These are phyloP conservation scores for Neonectria hederae DNA, from an alignment of 2,329 filamentous ascomycete genomes.

Conservation along the genomic window DNA sequence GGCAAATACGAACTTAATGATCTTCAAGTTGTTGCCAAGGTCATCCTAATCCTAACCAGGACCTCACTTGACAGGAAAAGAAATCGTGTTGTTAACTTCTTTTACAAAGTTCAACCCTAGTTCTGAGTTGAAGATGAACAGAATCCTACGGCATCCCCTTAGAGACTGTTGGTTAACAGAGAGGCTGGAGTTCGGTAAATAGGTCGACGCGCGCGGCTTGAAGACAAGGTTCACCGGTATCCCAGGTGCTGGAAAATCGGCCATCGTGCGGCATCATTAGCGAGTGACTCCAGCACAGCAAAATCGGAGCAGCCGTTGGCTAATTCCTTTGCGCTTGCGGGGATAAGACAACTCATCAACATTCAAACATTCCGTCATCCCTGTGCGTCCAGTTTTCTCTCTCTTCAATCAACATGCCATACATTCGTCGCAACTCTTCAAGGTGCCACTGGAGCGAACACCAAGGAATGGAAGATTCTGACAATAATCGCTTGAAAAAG, in stretches of 20 bases:
- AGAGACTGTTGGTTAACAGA: constrained; percentile 19
- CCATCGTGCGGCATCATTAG: constrained; percentile 8
- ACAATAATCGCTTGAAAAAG: too few relatives aligned
- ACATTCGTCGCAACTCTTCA: too few relatives aligned
- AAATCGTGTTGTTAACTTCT: not conserved
- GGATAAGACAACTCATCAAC: not conserved
- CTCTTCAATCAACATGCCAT: too few relatives aligned
- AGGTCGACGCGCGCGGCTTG: not conserved
- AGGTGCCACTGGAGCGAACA: too few relatives aligned
- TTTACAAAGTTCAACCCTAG: constrained; percentile 11
- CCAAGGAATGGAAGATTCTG: too few relatives aligned
- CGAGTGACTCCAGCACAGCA: constrained; percentile 5
- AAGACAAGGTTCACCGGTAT: constrained; percentile 20
- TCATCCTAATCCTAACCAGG: not conserved
- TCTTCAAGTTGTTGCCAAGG: not conserved
- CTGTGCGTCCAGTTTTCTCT: constrained; percentile 13
- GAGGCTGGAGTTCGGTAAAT: not conserved
- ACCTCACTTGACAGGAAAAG: not conserved
- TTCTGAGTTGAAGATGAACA: not conserved
- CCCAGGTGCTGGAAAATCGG: constrained; percentile 21
- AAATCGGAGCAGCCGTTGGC: not conserved
- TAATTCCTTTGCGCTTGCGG: constrained; percentile 20
- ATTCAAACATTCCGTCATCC: not conserved
- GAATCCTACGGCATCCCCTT: not conserved
- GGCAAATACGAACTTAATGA: not conserved